Evolutionary conservation across 495 filamentous ascomycete genomes (phyloP).

Genomic region (Margaritispora aquatica): DNA sequence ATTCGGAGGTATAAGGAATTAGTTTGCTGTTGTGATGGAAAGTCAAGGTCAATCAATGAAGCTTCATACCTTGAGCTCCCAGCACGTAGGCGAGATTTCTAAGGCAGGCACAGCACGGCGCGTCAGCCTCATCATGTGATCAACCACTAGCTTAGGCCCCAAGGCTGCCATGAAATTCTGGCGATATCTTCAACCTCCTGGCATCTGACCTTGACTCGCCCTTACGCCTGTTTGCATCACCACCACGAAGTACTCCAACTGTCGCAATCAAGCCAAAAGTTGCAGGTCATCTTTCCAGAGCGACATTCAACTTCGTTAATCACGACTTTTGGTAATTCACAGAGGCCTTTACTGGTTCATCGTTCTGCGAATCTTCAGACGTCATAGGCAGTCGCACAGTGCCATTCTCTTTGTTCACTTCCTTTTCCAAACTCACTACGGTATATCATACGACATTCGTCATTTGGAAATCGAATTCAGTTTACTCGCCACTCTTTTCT

Average conservation of each 20-base stretch:
- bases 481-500: neutral
- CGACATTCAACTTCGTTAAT: slow-evolving; percentile 26
- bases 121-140: neutral
- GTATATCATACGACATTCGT: too few species aligned
- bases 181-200: neutral
- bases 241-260: slow-evolving; percentile 19
- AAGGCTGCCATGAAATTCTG: neutral
- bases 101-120: slow-evolving; percentile 5
- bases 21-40: neutral
- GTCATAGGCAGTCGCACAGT: slow-evolving; percentile 18
- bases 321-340: slow-evolving; percentile 12
- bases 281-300: slow-evolving; percentile 24
- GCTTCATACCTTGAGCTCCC: slow-evolving; percentile 20
- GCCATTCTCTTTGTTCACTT: neutral
- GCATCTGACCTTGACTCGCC: neutral
- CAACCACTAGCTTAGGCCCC: neutral
- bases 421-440: too few species aligned
- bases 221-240: slow-evolving; percentile 24
- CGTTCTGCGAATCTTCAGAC: slow-evolving; percentile 19
- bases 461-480: too few species aligned
- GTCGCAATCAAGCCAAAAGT: slow-evolving; percentile 21
- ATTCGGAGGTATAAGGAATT: neutral
- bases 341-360: slow-evolving; percentile 28
- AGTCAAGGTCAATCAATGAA: too few species aligned
- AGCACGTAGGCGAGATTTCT: slow-evolving; percentile 16